These are phyloP conservation scores for Botrytis fabae DNA, from an alignment of 2,329 filamentous ascomycete species.

Conservation along the genomic window DNA sequence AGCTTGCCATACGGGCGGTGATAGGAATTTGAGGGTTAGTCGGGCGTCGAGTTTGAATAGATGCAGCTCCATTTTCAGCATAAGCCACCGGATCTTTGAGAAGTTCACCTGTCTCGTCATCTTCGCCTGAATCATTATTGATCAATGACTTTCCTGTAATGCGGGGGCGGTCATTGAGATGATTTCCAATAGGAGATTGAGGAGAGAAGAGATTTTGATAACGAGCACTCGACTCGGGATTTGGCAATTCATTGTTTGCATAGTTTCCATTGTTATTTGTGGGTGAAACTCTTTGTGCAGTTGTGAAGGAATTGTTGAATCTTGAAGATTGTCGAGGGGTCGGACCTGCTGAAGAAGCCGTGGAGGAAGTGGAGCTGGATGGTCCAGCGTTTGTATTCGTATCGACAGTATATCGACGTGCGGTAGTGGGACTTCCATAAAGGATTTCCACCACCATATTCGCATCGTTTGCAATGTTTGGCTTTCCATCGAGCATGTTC, in stretches of 20 bases:
- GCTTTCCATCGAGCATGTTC: constrained; percentile 57
- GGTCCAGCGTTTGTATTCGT: constrained; percentile 45
- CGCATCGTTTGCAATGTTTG: constrained; percentile 51
- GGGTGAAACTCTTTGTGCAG: constrained; percentile 47
- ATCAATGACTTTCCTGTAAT: constrained; percentile 71
- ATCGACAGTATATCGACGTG: constrained; percentile 57
- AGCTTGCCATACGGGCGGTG: constrained; percentile 59
- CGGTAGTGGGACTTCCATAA: constrained; percentile 39
- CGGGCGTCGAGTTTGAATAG: constrained; percentile 59
- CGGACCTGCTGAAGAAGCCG: constrained; percentile 42
- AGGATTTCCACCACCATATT: constrained; percentile 61
- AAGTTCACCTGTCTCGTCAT: constrained; percentile 72
- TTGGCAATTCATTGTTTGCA: constrained; percentile 59
- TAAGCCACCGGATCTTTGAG: constrained; percentile 71
- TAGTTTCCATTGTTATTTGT: constrained; percentile 57
- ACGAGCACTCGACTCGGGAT: constrained; percentile 53
- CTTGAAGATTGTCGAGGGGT: constrained; percentile 44
- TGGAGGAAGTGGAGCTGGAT: constrained; percentile 45
- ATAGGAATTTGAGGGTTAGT: constrained; percentile 73
- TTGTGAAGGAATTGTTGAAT: constrained; percentile 62
- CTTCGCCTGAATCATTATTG: constrained; percentile 64
- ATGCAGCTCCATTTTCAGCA: constrained; percentile 66
- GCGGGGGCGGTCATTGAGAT: constrained; percentile 60
- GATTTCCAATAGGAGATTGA: constrained; percentile 71
- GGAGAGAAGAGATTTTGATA: constrained; percentile 69